Base-by-base conservation (phyloP, 2,329 filamentous ascomycete genomes). In the Akanthomyces lecanii region DNA sequence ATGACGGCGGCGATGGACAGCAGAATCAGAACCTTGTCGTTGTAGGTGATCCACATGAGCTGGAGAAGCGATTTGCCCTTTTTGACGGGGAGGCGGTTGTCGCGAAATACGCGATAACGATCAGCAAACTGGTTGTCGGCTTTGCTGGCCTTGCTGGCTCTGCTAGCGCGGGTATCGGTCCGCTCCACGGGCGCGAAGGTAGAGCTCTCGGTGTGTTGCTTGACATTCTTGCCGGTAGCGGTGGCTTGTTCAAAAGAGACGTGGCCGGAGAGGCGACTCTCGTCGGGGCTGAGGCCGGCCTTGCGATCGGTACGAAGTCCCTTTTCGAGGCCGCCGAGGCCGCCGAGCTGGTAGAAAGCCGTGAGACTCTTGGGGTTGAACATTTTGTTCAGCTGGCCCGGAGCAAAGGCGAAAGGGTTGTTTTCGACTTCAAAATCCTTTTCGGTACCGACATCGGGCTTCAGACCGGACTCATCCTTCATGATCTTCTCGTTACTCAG, bases 281-380 rank as follows among this genome's bases (percentile, higher is more conserved):
- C 93, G 63, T 97, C 92, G 2, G 85, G 70, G 65, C 90, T 94
- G 60, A 97, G 74, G 8, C 93, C 93, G 42, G 88, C 81, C 57
- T 82, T 84, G 36, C 90, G 80, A 72, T 95, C 86, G 7, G 87
- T 87, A 55, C 90, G 82, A 36, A 97, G 78, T 11, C 92, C 93
- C 71, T 86, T 89, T 74, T 94, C 92, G 55, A 97, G 75, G 0
- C 93, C 93, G 21, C 76, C 76, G 18, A 96, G 75, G 28, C 93
- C 93, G 55, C 93, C 92, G 5, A 97, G 74, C 16, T 88, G 88
- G 70, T 89, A 90, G 68, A 94, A 96, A 0, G 92, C 92, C 14
- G 88, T 81, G 63, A 96, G 77, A 65, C 87, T 96, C 78, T 97
- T 97, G 4, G 93, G 93, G 72, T 96, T 95, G 65, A 94, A 86